phyloP scores from a whole-genome alignment of 495 filamentous ascomycete species.

The Aspergillus cavernicola region DNA sequence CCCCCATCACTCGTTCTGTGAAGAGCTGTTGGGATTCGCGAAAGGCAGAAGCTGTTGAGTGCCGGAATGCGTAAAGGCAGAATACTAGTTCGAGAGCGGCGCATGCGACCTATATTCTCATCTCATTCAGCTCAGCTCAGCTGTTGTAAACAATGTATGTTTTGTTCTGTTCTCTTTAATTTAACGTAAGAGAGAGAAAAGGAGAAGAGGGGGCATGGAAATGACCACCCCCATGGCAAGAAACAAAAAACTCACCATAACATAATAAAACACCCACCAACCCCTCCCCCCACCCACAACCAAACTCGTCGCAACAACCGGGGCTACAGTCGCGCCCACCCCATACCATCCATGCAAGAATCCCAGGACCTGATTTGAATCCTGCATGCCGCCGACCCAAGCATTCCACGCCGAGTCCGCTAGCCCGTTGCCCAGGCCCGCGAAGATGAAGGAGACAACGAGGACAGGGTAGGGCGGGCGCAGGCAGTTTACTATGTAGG shows the following conservation, averaged over 20 bases:
- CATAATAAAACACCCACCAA: slow-evolving; percentile 61
- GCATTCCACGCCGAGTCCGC: slow-evolving; percentile 63
- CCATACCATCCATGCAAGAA: slow-evolving; percentile 58
- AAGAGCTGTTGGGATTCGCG: slow-evolving; percentile 49
- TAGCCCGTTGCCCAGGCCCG: slow-evolving; percentile 62
- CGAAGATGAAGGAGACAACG: slow-evolving; percentile 53
- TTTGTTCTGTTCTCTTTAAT: no score
- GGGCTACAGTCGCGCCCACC: slow-evolving; percentile 52
- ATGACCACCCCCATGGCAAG: slow-evolving; percentile 45
- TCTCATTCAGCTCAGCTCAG: background rate
- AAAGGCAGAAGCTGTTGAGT: slow-evolving; percentile 11
- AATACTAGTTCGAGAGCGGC: slow-evolving; percentile 4
- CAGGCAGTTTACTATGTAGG: slow-evolving; percentile 55
- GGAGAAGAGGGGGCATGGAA: slow-evolving; percentile 24
- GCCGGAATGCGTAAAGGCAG: slow-evolving; percentile 12
- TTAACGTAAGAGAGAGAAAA: slow-evolving; percentile 56
- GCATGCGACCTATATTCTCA: slow-evolving; percentile 9
- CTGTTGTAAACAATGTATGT: background rate
- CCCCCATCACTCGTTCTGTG: no score
- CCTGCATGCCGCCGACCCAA: slow-evolving; percentile 61
- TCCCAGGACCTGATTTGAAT: slow-evolving; percentile 56
- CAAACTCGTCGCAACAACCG: slow-evolving; percentile 54
- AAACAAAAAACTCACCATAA: slow-evolving; percentile 46
- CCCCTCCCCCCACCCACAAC: slow-evolving; percentile 49
- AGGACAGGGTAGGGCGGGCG: slow-evolving; percentile 61